Percentiles rank a stretch among this genome's conserved stretches.
phyloP scores from a whole-genome alignment of 768 basidiomycete species.

The Hypholoma fasciculare region DNA sequence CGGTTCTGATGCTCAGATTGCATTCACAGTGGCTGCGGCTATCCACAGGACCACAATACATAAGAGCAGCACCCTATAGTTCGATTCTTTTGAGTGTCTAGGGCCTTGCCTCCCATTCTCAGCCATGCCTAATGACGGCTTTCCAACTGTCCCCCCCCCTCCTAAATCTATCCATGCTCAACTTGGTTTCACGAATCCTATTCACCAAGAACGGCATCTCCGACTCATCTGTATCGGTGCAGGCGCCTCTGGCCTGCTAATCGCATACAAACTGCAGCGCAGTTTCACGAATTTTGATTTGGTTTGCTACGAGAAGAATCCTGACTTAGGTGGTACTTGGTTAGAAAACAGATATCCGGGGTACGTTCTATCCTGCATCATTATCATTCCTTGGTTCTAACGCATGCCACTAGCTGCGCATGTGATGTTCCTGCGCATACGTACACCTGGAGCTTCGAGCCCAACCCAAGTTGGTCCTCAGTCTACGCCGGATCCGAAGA shows the following conservation, averaged over 20 bases:
- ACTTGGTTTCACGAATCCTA: slow-evolving; percentile 17
- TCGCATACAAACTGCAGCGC: slow-evolving; percentile 35
- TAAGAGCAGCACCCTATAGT: no score
- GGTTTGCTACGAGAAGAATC: slow-evolving; percentile 34
- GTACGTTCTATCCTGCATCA: slow-evolving; percentile 10
- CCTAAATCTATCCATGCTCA: slow-evolving; percentile 3
- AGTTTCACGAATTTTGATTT: slow-evolving; percentile 33
- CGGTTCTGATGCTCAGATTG: no score
- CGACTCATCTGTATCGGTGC: slow-evolving; percentile 33
- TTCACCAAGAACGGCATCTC: slow-evolving; percentile 26
- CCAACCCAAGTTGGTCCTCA: slow-evolving; percentile 28
- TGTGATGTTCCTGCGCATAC: slow-evolving; percentile 31
- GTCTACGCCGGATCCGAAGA: slow-evolving; percentile 28
- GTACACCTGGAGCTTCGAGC: slow-evolving; percentile 31
- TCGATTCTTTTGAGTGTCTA: no score
- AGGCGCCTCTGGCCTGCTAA: slow-evolving; percentile 34
- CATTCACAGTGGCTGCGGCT: no score
- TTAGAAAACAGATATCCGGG: slow-evolving; percentile 37
- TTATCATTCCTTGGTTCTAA: not conserved
- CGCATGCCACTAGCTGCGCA: slow-evolving; percentile 9
- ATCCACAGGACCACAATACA: no score
- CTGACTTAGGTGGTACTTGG: slow-evolving; percentile 32
- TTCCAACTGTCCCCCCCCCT: not conserved
- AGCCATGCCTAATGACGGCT: not conserved
- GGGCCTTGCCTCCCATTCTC: no score